Conservation (phyloP, 2,329 filamentous ascomycete genomes). For the Pseudogymnoascus sp. region DNA sequence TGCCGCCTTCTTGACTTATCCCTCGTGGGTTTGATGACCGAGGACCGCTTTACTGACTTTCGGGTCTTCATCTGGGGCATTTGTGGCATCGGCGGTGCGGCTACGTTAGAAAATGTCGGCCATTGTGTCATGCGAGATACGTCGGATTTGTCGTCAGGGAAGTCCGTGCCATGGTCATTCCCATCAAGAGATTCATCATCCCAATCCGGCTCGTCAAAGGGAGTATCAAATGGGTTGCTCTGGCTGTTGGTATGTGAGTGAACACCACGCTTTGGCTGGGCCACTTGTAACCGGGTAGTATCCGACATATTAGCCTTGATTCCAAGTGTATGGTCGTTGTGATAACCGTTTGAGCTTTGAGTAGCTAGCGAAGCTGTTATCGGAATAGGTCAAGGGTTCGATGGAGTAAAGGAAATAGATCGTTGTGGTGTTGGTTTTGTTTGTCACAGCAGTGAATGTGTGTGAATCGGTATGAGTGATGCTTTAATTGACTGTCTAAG, state of each 20-base stretch:
- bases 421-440: not conserved
- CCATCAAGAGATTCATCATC: slow-evolving; percentile 18
- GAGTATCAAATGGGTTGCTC: slow-evolving; percentile 22
- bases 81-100: slow-evolving; percentile 16
- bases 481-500: slow-evolving; percentile 9
- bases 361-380: not conserved
- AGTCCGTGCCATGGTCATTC: slow-evolving; percentile 19
- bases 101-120: slow-evolving; percentile 19
- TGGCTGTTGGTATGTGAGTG: not conserved
- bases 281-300: not conserved
- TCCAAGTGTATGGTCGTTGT: not conserved
- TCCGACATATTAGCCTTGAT: not conserved
- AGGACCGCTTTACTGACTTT: slow-evolving; percentile 19
- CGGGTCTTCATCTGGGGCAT: slow-evolving; percentile 18
- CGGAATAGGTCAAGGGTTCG: not conserved
- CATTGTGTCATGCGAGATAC: slow-evolving; percentile 18
- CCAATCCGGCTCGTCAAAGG: slow-evolving; percentile 18
- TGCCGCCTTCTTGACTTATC: slow-evolving; percentile 52
- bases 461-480: slow-evolving; percentile 2
- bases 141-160: not conserved
- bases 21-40: slow-evolving; percentile 31
- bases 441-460: not conserved
- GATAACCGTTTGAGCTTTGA: not conserved
- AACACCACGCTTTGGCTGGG: not conserved
- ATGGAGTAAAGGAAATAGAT: not conserved